Evolutionary conservation across 768 basidiomycete genomes (phyloP).

Genomic region (Tricholoma saponaceum): DNA sequence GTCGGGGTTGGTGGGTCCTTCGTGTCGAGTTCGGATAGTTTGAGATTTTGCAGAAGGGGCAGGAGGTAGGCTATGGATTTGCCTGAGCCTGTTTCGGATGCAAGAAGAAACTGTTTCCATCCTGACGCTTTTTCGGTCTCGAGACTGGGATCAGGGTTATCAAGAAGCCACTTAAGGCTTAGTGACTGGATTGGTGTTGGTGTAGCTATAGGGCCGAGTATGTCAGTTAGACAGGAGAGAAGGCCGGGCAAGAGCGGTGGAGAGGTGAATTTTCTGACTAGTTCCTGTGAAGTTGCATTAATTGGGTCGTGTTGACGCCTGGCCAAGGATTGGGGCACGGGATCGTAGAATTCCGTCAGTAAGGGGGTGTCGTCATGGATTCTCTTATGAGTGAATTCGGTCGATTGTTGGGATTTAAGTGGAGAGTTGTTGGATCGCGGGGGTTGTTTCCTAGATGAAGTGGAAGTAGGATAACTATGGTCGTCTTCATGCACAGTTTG

Average conservation of each 20-base stretch:
- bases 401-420: background rate
- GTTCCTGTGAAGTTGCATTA: background rate
- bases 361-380: background rate
- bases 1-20: constrained; percentile 3
- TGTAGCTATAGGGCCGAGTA: constrained; percentile 48
- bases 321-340: background rate
- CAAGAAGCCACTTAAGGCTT: constrained; percentile 62
- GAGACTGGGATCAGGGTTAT: constrained; percentile 8
- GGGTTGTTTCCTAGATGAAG: background rate
- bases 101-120: constrained; percentile 61
- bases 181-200: constrained; percentile 83
- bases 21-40: constrained; percentile 48
- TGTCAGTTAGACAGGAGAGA: constrained; percentile 48
- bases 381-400: background rate
- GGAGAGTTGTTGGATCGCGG: background rate
- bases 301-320: constrained; percentile 1
- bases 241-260: constrained; percentile 71
- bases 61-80: constrained; percentile 90
- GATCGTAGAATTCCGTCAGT: constrained; percentile 9
- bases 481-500: background rate
- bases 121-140: constrained; percentile 17
- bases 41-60: constrained; percentile 77
- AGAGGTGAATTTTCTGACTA: constrained; percentile 51
- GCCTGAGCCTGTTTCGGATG: constrained; percentile 88
- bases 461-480: background rate